Evolutionary conservation across 2,329 filamentous ascomycete genomes (phyloP), one percentile per base, ranked within the genome.

Genomic region (Phyllosticta citriasiana): DNA sequence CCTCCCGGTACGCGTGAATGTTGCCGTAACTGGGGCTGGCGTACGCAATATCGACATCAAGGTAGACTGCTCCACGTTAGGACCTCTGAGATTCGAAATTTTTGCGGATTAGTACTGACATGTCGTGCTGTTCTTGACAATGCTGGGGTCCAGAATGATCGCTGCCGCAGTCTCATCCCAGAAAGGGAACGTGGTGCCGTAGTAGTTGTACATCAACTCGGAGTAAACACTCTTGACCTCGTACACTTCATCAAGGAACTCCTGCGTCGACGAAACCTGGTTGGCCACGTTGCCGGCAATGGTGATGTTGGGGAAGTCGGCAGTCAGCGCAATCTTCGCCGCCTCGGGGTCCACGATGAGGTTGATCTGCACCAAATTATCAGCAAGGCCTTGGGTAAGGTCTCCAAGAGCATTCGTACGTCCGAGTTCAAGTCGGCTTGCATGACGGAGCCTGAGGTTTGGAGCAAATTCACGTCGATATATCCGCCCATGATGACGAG

Each of bases 401-500:
- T 12, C 7, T 6, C 14, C 14, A 2, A 19, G 26, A 33, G 26
- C 9, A 35, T 9, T n/a, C 58, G 47, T n/a, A 55, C 58, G 25
- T 60, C 67, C 53, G 64, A 70, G 57, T 69, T 67, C n/a, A 66
- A 63, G 55, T 68, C 63, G 33, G 65, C 64, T 4, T 68, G 67
- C 25, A 68, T 63, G n/a, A 66, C 64, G 27, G 64, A 63, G 30
- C 69, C 68, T 3, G 67, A 68, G 26, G 63, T 70, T 69, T 69
- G 9, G 65, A 69, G 57, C 67, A 60, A 9, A 9, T 60, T 60
- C 12, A 73, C 69, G 66, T 81, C 79, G 24, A 80, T 66, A 65
- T 78, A 81, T 2, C 79, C 78, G 59, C 79, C 79, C 78, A 81
- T 82, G 57, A 81, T 73, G 26, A 79, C 71, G 3, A 81, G 69